Conservation (phyloP, 371 early-diverging fungal species). For the Mucor plumbeus region DNA sequence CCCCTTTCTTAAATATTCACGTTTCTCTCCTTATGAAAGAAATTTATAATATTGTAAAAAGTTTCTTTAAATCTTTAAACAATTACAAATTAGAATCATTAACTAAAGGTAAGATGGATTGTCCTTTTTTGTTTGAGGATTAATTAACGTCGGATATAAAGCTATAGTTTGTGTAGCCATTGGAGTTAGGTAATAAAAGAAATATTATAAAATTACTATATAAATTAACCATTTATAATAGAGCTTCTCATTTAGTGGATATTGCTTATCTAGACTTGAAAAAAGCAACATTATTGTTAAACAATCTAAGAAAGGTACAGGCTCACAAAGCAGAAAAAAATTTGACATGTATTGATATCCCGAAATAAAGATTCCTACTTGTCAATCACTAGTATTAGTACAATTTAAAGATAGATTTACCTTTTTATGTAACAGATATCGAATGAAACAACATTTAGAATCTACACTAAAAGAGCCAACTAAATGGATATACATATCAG, state of each 20-base stretch:
- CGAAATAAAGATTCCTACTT: slow-evolving; percentile 11
- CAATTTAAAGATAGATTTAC: slow-evolving; percentile 52
- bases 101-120: slow-evolving; percentile 9
- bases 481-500: slow-evolving; percentile 18
- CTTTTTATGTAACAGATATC: slow-evolving; percentile 41
- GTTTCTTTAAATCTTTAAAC: slow-evolving; percentile 27
- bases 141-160: slow-evolving; percentile 15
- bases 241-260: slow-evolving; percentile 27
- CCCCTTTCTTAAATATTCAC: slow-evolving; percentile 2
- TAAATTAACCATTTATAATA: slow-evolving; percentile 5
- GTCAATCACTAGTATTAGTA: slow-evolving; percentile 31
- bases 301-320: slow-evolving; percentile 20
- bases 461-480: slow-evolving; percentile 18
- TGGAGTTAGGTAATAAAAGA: slow-evolving; percentile 18
- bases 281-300: slow-evolving; percentile 18
- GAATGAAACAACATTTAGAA: slow-evolving; percentile 30
- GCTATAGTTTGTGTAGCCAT: slow-evolving; percentile 26
- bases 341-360: slow-evolving; percentile 4
- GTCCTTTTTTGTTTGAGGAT: not conserved
- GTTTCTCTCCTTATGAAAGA: not conserved
- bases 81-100: slow-evolving; percentile 19
- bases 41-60: slow-evolving; percentile 14
- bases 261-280: slow-evolving; percentile 18
- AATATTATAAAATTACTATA: not conserved
- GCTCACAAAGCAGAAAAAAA: slow-evolving; percentile 15